Base-by-base conservation (phyloP, 2,329 filamentous ascomycete species). In the Gaeumannomyces tritici region DNA sequence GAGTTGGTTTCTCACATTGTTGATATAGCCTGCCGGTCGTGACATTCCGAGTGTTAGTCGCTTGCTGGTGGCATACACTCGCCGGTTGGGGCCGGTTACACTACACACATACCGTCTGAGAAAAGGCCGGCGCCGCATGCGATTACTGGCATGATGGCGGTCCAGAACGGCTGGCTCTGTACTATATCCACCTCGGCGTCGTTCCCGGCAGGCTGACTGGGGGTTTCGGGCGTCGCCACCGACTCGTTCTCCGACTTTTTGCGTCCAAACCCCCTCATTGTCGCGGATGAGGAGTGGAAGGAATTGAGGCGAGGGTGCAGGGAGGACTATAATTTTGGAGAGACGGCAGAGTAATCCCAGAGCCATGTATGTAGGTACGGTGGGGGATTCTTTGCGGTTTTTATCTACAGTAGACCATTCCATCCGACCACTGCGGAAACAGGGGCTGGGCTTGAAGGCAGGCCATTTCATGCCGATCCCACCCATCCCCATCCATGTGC, bases 101-200 rank as follows among this genome's bases (percentile, higher is more conserved):
- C 42, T 15, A 18, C 42, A 51, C 21, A 42, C 60, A 21, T 57
- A 61, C 60, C 93, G 73, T 96, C 93, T 28, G 89, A 92, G 75
- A 96, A 96, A 2, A 96, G 81, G 69, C 93, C 93, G 61, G 92
- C 90, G 66, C 93, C 93, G 70, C 91, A 96, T 56, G 92, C 92
- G 68, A 96, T 88, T 1, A 91, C 89, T 18, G 92, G 91, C 81
- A 83, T 70, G 26, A 78, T 73, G 29, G 60, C 60, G 27, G 54
- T 55, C 60, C 60, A 61, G 26, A 61, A 61, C 9, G 60, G 60
- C 55, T 61, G 55, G 28, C 54, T 61, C 15, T 28, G 51, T n/a
- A 31, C 21, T 15, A 56, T 31, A 18, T 57, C 60, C 26, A 42
- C 18, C 21, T 61, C 60, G 24, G 27, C 55, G n/a, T 63, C 28